Conservation (phyloP, 441 rosid genomes). For the Kokia cookei region DNA sequence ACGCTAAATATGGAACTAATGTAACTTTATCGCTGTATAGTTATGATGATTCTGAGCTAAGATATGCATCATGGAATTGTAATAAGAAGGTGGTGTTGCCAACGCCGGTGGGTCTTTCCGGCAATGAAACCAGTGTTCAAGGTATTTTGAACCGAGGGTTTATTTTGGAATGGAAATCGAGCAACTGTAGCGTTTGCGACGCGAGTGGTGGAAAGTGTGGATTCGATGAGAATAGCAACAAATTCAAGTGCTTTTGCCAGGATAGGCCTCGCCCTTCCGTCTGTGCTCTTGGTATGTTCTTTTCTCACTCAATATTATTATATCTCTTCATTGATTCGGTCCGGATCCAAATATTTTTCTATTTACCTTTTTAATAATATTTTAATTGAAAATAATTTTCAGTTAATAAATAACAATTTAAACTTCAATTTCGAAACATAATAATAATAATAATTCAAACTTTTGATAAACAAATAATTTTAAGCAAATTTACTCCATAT, state of each 20-base stretch:
- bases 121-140: neutral
- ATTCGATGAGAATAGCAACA: neutral
- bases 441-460: too few species aligned
- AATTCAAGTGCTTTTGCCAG: neutral
- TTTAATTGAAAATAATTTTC: too few species aligned
- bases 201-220: neutral
- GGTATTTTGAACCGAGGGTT: neutral
- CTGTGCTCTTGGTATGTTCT: neutral
- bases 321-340: too few species aligned
- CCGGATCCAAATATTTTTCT: too few species aligned
- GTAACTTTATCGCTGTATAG: neutral
- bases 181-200: neutral
- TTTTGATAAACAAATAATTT: too few species aligned
- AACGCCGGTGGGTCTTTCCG: neutral
- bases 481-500: too few species aligned
- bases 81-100: neutral
- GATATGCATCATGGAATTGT: neutral
- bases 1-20: neutral
- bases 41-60: neutral
- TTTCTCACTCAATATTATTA: neutral
- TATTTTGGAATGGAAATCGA: neutral
- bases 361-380: too few species aligned
- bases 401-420: too few species aligned
- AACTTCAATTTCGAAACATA: too few species aligned
- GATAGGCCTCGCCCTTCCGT: neutral